Evolutionary conservation across 2,329 filamentous ascomycete species (phyloP), one percentile per base, ranked within the genome.

Genomic region (Pseudocercospora cruenta): DNA sequence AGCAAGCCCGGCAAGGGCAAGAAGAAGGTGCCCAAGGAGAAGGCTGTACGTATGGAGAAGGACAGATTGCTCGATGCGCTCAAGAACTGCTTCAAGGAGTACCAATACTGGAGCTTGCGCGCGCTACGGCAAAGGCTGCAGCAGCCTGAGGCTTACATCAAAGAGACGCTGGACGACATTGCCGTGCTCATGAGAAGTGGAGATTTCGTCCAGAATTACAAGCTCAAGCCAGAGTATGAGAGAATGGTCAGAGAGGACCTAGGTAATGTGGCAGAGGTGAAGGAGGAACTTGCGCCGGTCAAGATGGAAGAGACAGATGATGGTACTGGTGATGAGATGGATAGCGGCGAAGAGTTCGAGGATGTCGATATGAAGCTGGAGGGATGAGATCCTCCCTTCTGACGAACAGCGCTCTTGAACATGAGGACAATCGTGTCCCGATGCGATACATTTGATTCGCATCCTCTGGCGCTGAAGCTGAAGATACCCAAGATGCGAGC

Each of bases 21-120:
- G 64, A 73, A 90, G 79, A 89, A 74, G 80, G 81, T 68, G 67
- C 76, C 70, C 78, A 80, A 73, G 87, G 90, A 92, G 80, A 97
- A 98, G 83, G 90, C 92, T 28, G 91, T 92, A 36, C 94, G 95
- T 80, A 94, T 98, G 80, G 90, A 93, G 53, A 89, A 94, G 79
- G 90, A 93, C 83, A 91, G 95, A 74, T 88, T 99, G 69, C 82
- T 96, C 80, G 94, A 97, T 80, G 86, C 88, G 70, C 89, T 99
- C 67, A 93, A 94, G 82, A 82, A 86, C 58, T 91, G 90, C 76
- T 99, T 97, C 87, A 87, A 90, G 64, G 84, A 91, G 74, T 96
- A 91, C 84, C 89, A 90, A 73, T 98, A 95, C 80, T 99, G 94
- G 94, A 89, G 91, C n/a, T 91, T 98, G 84, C 94, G 92, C 76